A percentile compares a stretch with the other conserved stretches of the same genome.
Conservation (phyloP, 352 stramenopile genomes). For the Phytopythium mirpurense region DNA sequence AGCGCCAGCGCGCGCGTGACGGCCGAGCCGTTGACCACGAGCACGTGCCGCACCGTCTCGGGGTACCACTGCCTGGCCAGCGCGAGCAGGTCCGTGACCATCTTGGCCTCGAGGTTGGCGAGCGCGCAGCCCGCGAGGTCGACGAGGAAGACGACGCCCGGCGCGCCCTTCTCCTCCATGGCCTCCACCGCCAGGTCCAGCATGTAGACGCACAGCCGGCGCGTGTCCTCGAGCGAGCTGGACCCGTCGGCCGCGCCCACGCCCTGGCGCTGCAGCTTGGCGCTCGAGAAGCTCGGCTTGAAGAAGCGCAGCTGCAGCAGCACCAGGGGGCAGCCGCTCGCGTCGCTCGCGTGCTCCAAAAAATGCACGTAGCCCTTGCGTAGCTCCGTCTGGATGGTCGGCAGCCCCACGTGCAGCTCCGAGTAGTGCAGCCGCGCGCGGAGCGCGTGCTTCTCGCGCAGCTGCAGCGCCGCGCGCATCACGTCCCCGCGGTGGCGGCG, state of each 20-base stretch:
- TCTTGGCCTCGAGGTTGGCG: constrained; percentile 48
- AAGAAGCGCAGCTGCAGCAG: constrained; percentile 62
- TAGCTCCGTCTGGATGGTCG: constrained; percentile 56
- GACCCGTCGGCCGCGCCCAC: constrained; percentile 46
- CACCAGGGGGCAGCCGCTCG: constrained; percentile 45
- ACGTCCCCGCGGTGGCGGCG: constrained; percentile 60
- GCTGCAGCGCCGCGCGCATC: constrained; percentile 61
- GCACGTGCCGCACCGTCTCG: constrained; percentile 47
- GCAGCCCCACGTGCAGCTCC: constrained; percentile 56
- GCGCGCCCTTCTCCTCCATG: constrained; percentile 60
- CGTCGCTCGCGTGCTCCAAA: constrained; percentile 47
- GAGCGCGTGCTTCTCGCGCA: constrained; percentile 62
- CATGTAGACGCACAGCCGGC: constrained; percentile 66
- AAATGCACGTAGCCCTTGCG: constrained; percentile 76
- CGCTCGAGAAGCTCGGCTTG: constrained; percentile 45
- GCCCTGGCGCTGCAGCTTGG: constrained; percentile 57
- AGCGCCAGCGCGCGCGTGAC: constrained; percentile 48
- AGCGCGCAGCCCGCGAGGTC: constrained; percentile 48
- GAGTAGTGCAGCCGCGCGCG: constrained; percentile 38
- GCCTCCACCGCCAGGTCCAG: constrained; percentile 67
- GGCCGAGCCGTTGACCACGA: constrained; percentile 61
- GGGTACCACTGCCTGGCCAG: constrained; percentile 62
- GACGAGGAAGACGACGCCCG: constrained; percentile 65
- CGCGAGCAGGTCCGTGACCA: constrained; percentile 59
- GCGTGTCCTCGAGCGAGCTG: constrained; percentile 62